Base-by-base conservation (phyloP, 78 protist genomes). In the Dictyostelium capitatum region DNA sequence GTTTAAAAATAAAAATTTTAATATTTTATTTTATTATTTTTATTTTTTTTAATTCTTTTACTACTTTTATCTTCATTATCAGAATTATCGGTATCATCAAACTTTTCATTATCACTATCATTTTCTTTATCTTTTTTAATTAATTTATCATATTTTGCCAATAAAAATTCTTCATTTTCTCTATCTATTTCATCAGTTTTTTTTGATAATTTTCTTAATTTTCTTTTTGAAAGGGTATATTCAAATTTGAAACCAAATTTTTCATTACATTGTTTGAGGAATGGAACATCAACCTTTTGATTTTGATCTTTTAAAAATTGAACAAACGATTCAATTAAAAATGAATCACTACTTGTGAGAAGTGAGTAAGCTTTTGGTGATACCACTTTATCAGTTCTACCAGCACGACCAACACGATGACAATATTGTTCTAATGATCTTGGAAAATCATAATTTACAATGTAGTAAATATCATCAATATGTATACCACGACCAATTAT, bases 361-460 rank as follows among this genome's bases (percentile, higher is more conserved):
- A 17, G 46, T n/a, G 54, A 43, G 53, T 6, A 46, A 8, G 79
- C 56, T 73, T 73, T 73, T 73, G 81, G 32, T 14, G 53, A 28
- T 25, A 25, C 89, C 6, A 64, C 46, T 57, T 50, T 46, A 28
- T 97, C 97, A 17, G 98, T 96, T 50, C 98, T 89, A 17, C 98
- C 97, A 30, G 96, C 97, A 25, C 98, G 80, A 17, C 98, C 98
- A 17, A 97, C 79, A 17, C 98, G 67, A 85, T 97, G 98, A 59
- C 94, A 82, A 81, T 97, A 97, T 54, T 80, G 91, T 20, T 80
- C 90, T 12, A 83, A 32, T 15, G 46, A 32, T 20, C 30, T 47
- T 54, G 95, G 89, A 12, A 80, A 51, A 69, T 80, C 90, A 73
- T 65, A 79, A n/a, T 80, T 80, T 17, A 91, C 30, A 50, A 80